phyloP scores from a whole-genome alignment of 192 early-diverging fungal species.

The Diversispora epigaea region DNA sequence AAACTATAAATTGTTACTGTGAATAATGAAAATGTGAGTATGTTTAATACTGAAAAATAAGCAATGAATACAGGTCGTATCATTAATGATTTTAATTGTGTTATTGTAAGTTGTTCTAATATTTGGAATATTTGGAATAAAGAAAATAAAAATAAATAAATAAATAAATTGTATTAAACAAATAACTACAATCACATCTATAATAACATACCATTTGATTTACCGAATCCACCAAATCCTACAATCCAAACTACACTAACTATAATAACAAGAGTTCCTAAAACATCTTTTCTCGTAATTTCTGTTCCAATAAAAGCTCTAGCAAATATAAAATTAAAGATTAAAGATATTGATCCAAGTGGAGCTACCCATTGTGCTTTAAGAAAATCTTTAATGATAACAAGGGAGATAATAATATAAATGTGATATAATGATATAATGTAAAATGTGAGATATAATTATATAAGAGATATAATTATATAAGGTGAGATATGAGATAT shows the following conservation, averaged over 20 bases:
- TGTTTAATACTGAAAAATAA: constrained; percentile 18
- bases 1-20: not conserved
- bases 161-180: not conserved
- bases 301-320: constrained; percentile 56
- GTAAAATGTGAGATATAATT: not conserved
- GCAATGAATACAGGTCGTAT: not conserved
- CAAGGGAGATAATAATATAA: not conserved
- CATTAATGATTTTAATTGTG: not conserved
- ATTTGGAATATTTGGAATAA: not conserved
- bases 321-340: constrained; percentile 64
- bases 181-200: not conserved
- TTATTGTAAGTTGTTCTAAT: not conserved
- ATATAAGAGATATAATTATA: not conserved
- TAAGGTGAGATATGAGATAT: not conserved
- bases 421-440: not conserved
- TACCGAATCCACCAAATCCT: constrained; percentile 55
- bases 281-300: constrained; percentile 52
- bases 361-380: constrained; percentile 64
- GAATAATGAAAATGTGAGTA: not conserved
- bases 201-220: constrained; percentile 40
- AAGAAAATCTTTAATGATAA: constrained; percentile 57
- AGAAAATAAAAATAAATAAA: not conserved
- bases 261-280: constrained; percentile 57
- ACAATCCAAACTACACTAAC: constrained; percentile 59
- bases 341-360: constrained; percentile 53